Percentiles rank a stretch among this genome's conserved stretches.
phyloP scores from a whole-genome alignment of 805 yeast species.

The Danielia oregonensis region DNA sequence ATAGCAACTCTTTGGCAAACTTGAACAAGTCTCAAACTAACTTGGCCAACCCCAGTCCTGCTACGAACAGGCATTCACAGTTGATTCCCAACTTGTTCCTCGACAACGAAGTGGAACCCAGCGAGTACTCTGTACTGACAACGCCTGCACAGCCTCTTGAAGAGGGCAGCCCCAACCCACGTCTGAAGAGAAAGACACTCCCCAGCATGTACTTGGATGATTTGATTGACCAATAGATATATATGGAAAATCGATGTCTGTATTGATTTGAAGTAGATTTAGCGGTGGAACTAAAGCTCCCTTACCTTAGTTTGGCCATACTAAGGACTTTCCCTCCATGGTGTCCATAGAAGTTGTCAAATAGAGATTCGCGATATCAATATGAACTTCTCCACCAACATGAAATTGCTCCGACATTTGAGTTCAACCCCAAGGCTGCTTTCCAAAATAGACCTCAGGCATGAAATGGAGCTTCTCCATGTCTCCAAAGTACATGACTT shows the following conservation, averaged over 20 bases:
- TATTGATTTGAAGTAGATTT: background rate
- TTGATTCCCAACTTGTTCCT: slow-evolving; percentile 36
- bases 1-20: slow-evolving; percentile 13
- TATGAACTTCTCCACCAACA: no score
- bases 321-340: no score
- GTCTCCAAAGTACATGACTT: slow-evolving; percentile 1
- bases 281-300: no score
- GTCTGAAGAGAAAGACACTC: slow-evolving; percentile 29
- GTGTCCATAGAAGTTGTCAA: no score
- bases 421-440: no score
- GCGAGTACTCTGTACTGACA: slow-evolving; percentile 24
- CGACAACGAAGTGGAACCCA: slow-evolving; percentile 32
- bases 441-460: background rate
- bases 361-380: no score
- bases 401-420: no score
- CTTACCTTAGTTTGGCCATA: no score
- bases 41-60: slow-evolving; percentile 18
- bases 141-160: slow-evolving; percentile 3
- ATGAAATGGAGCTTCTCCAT: background rate
- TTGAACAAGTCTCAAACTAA: slow-evolving; percentile 18
- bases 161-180: slow-evolving; percentile 13
- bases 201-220: slow-evolving; percentile 51
- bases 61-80: slow-evolving; percentile 27
- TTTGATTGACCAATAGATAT: slow-evolving; percentile 36
- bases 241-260: background rate